Base-by-base conservation (phyloP, 306 rosid genomes). In the Citrullus colocynthis region DNA sequence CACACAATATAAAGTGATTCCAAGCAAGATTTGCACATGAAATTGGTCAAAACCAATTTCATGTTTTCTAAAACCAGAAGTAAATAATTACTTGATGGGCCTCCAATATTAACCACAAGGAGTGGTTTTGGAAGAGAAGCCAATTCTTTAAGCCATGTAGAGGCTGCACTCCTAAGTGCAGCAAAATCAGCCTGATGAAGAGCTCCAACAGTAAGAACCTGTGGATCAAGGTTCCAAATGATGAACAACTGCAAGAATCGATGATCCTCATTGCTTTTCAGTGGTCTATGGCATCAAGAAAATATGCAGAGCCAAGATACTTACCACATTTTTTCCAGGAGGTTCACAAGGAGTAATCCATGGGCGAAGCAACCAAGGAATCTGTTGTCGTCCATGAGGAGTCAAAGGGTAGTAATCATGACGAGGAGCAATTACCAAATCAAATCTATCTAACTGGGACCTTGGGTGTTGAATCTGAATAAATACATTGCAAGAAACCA, bases 381-480 rank as follows among this genome's bases (percentile, higher is more conserved):
- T 85, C 83, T 90, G 94, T 51, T 16, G 76, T 42, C 85, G 90
- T 70, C 86, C 97, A 44, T 85, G 87, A 44, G 97, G 91, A 65
- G 96, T 90, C 85, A 81, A 75, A 0, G 96, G 93, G 79, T 86
- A 94, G 83, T 94, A 94, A 84, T 91, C 98, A 85, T 92, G 98
- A 17, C 66, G 84, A 21, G 97, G 97, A 81, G 97, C 81, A 57
- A 92, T 82, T 63, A 95, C 96, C 88, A 95, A 84, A 83, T 95
- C 99, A 88, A 92, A 95, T 87, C 93, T 87, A 82, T 83, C 80
- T 75, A 95, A 82, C 76, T 65, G 76, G 5, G 85, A 85, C 83
- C 99, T 88, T 37, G 97, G 99, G 85, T 92, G 97, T 81, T 95
- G 97, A 88, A 95, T 91, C 97, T 95, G 96, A 80, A 85, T 82